phyloP scores from a whole-genome alignment of 2,329 filamentous ascomycete genomes.

The Emericellopsis cladophorae region DNA sequence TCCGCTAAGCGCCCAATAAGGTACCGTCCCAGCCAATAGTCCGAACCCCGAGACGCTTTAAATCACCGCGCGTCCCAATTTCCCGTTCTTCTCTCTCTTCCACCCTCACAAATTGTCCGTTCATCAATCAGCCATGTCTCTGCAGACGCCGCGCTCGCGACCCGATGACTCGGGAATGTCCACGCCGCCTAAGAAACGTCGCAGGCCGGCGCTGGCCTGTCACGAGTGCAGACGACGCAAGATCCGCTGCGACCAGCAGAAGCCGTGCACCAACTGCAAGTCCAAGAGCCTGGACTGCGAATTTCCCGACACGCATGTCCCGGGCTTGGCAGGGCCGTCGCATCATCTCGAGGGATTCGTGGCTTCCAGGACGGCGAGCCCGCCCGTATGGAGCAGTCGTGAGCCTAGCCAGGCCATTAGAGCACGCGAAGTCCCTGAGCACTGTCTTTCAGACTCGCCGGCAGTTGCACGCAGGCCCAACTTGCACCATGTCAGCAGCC shows the following conservation, averaged over 20 bases:
- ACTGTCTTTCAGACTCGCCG: no score
- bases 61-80: no score
- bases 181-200: conserved; percentile 20
- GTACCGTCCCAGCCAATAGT: no score
- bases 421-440: no score
- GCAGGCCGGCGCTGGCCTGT: conserved; percentile 9
- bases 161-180: no score
- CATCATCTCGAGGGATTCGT: neutral
- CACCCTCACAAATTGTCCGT: no score
- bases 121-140: no score
- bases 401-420: neutral
- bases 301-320: neutral
- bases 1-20: no score
- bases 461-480: no score
- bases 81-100: no score
- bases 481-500: neutral
- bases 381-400: neutral
- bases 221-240: conserved; percentile 4
- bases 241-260: conserved; percentile 2
- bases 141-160: no score
- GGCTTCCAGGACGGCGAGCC: neutral
- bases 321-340: neutral
- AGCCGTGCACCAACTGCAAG: conserved; percentile 4
- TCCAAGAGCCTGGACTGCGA: neutral
- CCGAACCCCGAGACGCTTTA: no score